Conservation (phyloP, 1,284 basidiomycete species). For the Trametes polyzona region DNA sequence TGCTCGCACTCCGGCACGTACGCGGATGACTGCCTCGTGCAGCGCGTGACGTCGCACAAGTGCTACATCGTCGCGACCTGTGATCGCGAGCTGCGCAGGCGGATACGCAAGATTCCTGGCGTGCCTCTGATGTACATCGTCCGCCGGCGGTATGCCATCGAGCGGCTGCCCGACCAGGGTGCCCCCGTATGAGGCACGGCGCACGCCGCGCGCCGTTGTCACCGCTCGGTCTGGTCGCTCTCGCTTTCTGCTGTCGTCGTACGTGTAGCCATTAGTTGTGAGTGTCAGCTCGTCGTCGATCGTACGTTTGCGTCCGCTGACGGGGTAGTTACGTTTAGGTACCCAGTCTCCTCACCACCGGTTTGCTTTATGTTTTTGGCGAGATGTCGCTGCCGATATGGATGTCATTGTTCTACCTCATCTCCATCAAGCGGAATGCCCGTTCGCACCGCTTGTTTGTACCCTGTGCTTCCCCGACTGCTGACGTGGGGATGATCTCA, state of each 20-base stretch:
- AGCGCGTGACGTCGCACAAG: constrained; percentile 92
- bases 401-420: not conserved
- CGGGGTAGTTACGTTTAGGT: constrained; percentile 1
- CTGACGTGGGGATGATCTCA: constrained; percentile 19
- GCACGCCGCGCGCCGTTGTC: too few species aligned
- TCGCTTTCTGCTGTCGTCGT: not conserved
- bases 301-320: not conserved
- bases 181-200: constrained; percentile 56
- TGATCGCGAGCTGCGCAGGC: constrained; percentile 90
- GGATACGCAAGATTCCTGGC: constrained; percentile 93
- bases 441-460: not conserved
- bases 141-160: constrained; percentile 88
- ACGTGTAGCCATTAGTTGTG: constrained; percentile 20
- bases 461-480: not conserved
- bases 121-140: constrained; percentile 98
- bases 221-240: not conserved
- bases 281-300: not conserved
- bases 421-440: not conserved
- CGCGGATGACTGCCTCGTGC: constrained; percentile 97
- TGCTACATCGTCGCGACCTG: constrained; percentile 99
- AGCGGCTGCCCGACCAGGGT: constrained; percentile 90
- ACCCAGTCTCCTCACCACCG: constrained; percentile 18
- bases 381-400: not conserved
- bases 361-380: not conserved
- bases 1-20: constrained; percentile 97